Percentiles rank a stretch among this genome's conserved stretches.
Evolutionary conservation across 1,284 basidiomycete species (phyloP).

Genomic region (Erythrobasidium hasegawianum): DNA sequence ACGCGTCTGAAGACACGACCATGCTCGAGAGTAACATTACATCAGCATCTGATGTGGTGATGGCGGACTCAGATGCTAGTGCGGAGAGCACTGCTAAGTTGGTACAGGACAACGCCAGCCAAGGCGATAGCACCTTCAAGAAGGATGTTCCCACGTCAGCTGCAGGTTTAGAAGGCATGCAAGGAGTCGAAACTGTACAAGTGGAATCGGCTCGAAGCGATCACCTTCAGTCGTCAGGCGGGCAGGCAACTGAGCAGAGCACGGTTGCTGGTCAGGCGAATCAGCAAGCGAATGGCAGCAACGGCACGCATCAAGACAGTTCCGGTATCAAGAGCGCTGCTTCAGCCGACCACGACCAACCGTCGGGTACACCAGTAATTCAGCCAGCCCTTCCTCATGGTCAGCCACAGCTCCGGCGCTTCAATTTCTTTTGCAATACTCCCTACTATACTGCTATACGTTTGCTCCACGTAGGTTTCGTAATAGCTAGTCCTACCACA

Average conservation of each 20-base stretch:
- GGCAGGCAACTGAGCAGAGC: slow-evolving; percentile 2
- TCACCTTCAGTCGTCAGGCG: slow-evolving; percentile 9
- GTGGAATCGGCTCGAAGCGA: neutral
- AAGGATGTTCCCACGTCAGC: slow-evolving; percentile 34
- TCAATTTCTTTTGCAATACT: slow-evolving; percentile 82
- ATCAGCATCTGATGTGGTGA: neutral
- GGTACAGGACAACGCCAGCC: slow-evolving; percentile 8
- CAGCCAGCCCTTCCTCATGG: slow-evolving; percentile 48
- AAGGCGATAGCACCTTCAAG: slow-evolving; percentile 28
- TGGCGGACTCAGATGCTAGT: neutral
- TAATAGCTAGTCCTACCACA: slow-evolving; percentile 33
- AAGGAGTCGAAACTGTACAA: slow-evolving; percentile 31
- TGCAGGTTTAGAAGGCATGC: slow-evolving; percentile 30
- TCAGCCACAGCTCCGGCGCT: slow-evolving; percentile 36
- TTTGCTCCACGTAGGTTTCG: slow-evolving; percentile 68
- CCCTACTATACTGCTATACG: slow-evolving; percentile 87
- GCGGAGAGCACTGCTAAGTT: neutral
- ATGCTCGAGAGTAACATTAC: slow-evolving; percentile 1
- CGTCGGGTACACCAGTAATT: slow-evolving; percentile 2
- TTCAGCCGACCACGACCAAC: no score
- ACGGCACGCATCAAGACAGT: no score
- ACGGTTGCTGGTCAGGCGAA: slow-evolving; percentile 12
- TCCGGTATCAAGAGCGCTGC: no score
- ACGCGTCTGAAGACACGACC: neutral
- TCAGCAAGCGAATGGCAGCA: slow-evolving; percentile 3